Evolutionary conservation across 352 stramenopile species (phyloP).

Genomic region (Globisporangium heterothallicum): DNA sequence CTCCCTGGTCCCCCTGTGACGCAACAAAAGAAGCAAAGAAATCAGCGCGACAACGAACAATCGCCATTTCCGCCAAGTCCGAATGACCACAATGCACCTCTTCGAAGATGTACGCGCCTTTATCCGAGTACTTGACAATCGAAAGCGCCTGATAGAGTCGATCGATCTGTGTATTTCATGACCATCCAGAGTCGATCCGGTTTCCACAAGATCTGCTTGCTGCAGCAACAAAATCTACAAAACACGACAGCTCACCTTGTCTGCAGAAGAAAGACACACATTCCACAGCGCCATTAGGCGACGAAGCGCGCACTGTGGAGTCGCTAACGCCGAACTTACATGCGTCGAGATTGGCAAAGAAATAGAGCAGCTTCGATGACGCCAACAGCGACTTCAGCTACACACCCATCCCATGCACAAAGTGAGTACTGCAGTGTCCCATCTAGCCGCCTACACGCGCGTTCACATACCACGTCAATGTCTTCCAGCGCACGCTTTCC

Average conservation of each 20-base stretch:
- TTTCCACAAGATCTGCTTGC: too few relatives aligned
- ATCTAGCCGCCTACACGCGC: background rate
- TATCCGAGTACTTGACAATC: conserved; percentile 33
- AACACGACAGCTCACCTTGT: conserved; percentile 25
- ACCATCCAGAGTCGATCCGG: too few relatives aligned
- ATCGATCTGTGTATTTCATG: conserved; percentile 48
- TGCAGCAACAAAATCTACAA: too few relatives aligned
- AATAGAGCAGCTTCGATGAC: conserved; percentile 70
- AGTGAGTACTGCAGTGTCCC: background rate
- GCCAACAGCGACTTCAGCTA: conserved; percentile 74
- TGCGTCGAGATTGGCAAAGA: conserved; percentile 75
- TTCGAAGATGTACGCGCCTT: conserved; percentile 53
- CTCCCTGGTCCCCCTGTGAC: conserved; percentile 55
- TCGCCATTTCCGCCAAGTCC: background rate
- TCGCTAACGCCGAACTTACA: conserved; percentile 30
- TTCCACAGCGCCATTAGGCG: too few relatives aligned
- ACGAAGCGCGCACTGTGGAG: background rate
- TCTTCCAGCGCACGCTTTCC: conserved; percentile 64
- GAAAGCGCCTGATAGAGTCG: conserved; percentile 75
- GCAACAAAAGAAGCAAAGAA: too few relatives aligned
- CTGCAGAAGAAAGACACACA: conserved; percentile 6
- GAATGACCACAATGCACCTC: conserved; percentile 21
- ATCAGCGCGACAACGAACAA: background rate
- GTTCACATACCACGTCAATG: conserved; percentile 48
- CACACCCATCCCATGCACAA: background rate